A percentile compares a stretch with the other conserved stretches of the same genome.
Conservation (phyloP, 768 basidiomycete species). For the Termitomyces sp. region DNA sequence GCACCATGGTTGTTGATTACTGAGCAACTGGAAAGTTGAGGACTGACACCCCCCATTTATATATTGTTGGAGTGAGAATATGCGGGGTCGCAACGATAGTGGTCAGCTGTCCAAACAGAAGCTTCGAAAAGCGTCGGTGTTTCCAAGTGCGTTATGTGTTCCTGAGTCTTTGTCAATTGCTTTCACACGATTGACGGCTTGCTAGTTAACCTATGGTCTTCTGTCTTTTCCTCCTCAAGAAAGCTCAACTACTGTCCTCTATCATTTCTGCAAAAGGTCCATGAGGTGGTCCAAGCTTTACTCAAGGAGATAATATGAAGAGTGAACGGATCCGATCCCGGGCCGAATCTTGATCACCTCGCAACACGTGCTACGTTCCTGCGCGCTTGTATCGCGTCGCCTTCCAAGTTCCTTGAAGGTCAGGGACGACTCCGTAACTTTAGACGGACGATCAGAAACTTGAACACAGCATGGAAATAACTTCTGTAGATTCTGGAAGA, state of each 20-base stretch:
- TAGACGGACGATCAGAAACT: neutral
- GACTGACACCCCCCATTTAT: neutral
- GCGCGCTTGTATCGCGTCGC: neutral
- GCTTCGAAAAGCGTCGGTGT: neutral
- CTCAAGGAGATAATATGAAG: too few species aligned
- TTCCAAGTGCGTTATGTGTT: neutral
- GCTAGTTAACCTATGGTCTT: too few species aligned
- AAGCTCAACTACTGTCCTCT: too few species aligned
- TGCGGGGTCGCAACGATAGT: neutral
- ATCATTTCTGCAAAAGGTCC: too few species aligned
- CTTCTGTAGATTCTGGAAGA: too few species aligned
- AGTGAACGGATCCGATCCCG: neutral
- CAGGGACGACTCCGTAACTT: neutral
- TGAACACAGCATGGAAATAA: too few species aligned
- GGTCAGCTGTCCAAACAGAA: conserved; percentile 3
- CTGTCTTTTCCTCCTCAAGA: too few species aligned
- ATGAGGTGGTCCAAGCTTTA: too few species aligned
- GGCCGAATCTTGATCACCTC: neutral
- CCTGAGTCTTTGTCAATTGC: neutral
- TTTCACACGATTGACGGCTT: neutral
- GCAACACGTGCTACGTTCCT: neutral
- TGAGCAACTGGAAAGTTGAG: neutral
- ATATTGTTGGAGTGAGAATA: neutral
- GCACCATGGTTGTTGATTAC: conserved; percentile 23
- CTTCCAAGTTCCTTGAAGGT: too few species aligned